A percentile compares a stretch with the other conserved stretches of the same genome.
These are phyloP conservation scores for Pseudogymnoascus sp. DNA, from an alignment of 2,329 filamentous ascomycete species.

Conservation along the genomic window DNA sequence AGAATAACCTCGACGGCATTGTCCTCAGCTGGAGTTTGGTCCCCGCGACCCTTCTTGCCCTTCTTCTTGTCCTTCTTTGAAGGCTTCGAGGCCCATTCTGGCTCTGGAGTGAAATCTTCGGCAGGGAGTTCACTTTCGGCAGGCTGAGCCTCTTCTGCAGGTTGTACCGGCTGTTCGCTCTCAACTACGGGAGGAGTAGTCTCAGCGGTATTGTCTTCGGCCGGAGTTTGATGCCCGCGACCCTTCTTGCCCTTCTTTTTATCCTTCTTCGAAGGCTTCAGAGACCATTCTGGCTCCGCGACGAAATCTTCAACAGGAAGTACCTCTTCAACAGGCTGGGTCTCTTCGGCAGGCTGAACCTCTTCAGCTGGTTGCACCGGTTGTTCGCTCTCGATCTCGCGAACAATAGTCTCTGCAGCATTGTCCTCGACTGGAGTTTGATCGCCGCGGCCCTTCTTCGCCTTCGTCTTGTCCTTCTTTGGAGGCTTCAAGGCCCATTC, in stretches of 20 bases:
- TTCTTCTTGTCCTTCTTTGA: conserved; percentile 34
- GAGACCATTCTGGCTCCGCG: not conserved
- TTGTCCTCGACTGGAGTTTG: not conserved
- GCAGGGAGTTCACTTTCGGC: conserved; percentile 10
- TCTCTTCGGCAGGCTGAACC: conserved; percentile 13
- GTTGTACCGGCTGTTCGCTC: not conserved
- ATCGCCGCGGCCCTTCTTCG: not conserved
- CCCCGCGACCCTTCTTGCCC: not conserved
- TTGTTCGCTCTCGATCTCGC: not conserved
- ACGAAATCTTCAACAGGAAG: not conserved
- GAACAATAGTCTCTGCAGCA: not conserved
- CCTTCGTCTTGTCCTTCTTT: conserved; percentile 33
- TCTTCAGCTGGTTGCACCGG: not conserved
- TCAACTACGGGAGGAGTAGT: not conserved
- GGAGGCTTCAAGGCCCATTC: conserved; percentile 12
- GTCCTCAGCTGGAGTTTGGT: not conserved
- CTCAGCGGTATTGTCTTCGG: not conserved
- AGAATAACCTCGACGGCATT: not conserved
- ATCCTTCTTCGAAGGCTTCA: conserved; percentile 26
- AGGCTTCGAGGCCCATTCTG: not conserved
- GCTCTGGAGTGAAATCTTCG: not conserved
- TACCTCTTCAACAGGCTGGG: not conserved
- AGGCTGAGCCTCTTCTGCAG: conserved; percentile 9
- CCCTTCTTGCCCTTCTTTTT: conserved; percentile 28
- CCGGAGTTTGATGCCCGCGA: not conserved